A percentile compares a stretch with the other conserved stretches of the same genome.
These are phyloP conservation scores for Epithele typhae DNA, from an alignment of 768 basidiomycete genomes.

Conservation along the genomic window DNA sequence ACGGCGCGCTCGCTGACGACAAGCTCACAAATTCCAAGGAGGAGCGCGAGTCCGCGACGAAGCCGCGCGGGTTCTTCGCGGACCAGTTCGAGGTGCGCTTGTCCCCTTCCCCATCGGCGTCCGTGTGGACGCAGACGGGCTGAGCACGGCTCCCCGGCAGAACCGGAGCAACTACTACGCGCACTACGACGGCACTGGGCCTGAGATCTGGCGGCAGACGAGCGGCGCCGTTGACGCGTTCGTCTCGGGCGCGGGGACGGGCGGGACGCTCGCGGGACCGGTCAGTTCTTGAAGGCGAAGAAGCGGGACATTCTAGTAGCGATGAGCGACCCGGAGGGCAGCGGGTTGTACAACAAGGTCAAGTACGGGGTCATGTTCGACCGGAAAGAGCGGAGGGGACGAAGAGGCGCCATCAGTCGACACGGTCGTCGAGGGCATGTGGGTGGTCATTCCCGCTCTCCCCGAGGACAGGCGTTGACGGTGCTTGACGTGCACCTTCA, in stretches of 20 bases:
- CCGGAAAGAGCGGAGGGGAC: constrained; percentile 89
- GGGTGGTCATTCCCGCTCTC: constrained; percentile 19
- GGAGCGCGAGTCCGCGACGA: constrained; percentile 37
- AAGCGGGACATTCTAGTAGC: constrained; percentile 63
- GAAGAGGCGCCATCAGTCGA: constrained; percentile 90
- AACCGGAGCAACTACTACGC: constrained; percentile 89
- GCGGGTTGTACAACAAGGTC: constrained; percentile 94
- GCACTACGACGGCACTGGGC: constrained; percentile 86
- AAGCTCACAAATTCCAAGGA: constrained; percentile 27
- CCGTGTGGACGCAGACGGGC: background rate
- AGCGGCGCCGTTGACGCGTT: constrained; percentile 80
- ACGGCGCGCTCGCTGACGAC: constrained; percentile 28
- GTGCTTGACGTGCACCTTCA: background rate
- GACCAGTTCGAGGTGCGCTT: constrained; percentile 86
- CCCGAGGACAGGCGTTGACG: too few relatives aligned
- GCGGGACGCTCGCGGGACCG: constrained; percentile 88
- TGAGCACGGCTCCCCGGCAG: too few relatives aligned
- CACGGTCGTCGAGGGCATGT: constrained; percentile 94
- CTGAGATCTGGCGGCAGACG: constrained; percentile 93
- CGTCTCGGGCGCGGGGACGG: constrained; percentile 92
- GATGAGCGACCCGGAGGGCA: constrained; percentile 90
- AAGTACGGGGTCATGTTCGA: constrained; percentile 96
- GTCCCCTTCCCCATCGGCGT: background rate
- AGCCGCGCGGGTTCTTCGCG: constrained; percentile 85
- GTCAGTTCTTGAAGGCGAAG: constrained; percentile 74